Evolutionary conservation across 2,329 filamentous ascomycete species (phyloP), one percentile per base, ranked within the genome.

Genomic region (Tetracladium maxilliforme): DNA sequence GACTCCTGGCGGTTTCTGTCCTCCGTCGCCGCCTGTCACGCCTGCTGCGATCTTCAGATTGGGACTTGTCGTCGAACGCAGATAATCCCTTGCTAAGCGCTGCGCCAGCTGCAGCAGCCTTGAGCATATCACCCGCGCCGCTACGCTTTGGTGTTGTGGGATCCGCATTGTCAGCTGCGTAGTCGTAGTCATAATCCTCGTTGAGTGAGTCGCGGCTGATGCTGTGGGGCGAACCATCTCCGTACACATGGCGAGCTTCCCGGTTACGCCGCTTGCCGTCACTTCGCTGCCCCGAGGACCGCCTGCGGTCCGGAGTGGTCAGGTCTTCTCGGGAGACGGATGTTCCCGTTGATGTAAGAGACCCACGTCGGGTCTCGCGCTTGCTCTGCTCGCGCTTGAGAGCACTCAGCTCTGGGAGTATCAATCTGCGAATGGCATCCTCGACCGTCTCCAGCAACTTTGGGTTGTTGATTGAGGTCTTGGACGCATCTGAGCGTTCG

Each of bases 351-450:
- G 52, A 68, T 35, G 51, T 59, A 33, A 71, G 59, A 2, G 74
- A 74, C 27, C 70, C 68, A 38, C 70, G 60, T 44, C 67, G 70
- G 39, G 71, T 76, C 35, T 77, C 66, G 33, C 76, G 71, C 35
- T 77, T 76, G 47, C 81, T 86, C 46, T 87, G 80, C 43, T 93
- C 84, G 40, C 86, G 73, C 49, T 93, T 94, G 27, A 98, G 59
- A 7, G 84, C 82, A 39, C 83, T 87, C 22, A 98, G 61, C 49
- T 98, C 87, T 0, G 90, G 90, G 4, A 98, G 49, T 27, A 81
- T 80, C 31, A 81, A 53, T 27, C 74, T 61, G 39, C 73, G 70
- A 41, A 82, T 81, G 11, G 74, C 75, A 52, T 81, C 75, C 47
- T 81, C 76, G 1, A 82, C 76, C 3, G 75, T 76, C 33, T 76